Conservation (phyloP, 768 basidiomycete species). For the Panaeolus papilionaceus region DNA sequence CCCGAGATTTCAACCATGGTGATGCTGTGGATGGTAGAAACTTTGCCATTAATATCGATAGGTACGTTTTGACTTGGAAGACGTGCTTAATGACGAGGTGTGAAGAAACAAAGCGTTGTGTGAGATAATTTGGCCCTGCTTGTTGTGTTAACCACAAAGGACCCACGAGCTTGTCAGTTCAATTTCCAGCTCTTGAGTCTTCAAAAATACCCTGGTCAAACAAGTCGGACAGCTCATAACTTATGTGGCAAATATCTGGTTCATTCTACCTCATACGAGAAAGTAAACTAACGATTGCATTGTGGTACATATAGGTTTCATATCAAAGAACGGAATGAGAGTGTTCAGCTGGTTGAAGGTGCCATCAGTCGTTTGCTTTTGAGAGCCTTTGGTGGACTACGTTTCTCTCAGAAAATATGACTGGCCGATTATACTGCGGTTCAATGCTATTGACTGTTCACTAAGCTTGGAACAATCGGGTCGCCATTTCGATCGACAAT, state of each 20-base stretch:
- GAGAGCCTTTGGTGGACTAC: too few relatives aligned
- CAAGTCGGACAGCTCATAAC: neutral
- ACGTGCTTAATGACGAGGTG: neutral
- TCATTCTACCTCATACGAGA: neutral
- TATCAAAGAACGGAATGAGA: neutral
- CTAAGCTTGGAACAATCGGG: conserved; percentile 7
- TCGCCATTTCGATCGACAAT: conserved; percentile 1
- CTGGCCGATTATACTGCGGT: too few relatives aligned
- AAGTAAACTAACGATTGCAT: neutral
- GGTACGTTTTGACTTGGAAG: neutral
- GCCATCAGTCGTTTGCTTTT: too few relatives aligned
- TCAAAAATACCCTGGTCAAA: neutral
- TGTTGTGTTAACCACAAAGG: neutral
- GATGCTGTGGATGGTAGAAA: conserved; percentile 16
- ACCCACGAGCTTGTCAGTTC: neutral
- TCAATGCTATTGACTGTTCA: neutral
- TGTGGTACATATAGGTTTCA: neutral
- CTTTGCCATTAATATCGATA: neutral
- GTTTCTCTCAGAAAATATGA: too few relatives aligned
- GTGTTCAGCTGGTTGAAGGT: neutral
- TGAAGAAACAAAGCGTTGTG: conserved; percentile 2
- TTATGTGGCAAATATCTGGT: neutral
- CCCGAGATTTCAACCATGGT: conserved; percentile 30
- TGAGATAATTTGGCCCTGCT: conserved; percentile 12
- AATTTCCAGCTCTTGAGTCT: neutral